Base-by-base conservation (phyloP, 345 rosid genomes). In the Salix udensis region DNA sequence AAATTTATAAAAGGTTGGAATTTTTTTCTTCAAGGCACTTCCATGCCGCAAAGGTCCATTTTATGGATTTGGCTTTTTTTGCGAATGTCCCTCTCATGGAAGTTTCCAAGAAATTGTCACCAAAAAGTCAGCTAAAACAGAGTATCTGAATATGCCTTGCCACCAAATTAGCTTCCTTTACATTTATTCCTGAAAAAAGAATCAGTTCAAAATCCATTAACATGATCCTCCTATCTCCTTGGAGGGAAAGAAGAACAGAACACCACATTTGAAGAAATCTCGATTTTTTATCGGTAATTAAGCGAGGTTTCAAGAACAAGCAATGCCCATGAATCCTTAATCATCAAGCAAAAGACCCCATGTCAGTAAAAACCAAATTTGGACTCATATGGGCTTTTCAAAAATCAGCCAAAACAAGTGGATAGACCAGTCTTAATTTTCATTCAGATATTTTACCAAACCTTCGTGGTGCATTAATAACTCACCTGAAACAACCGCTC, bases 201-300 rank as follows among this genome's bases (percentile, higher is more conserved):
- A 11, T 64, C 18, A 39, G 44, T 67, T 34, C 36, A 13, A 30
- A 21, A 55, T 65, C 46, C 52, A 46, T 18, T 30, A 6, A 34
- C 42, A 34, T 10, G 31, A 28, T 21, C 62, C 9, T 42, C 14
- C 55, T 24, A 4, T 39, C 18, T 7, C 46, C 6, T 2, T 13
- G 52, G 65, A 77, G 71, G 71, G 36, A 77, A 77, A 62, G 79
- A 77, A 77, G 6, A 6, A 10, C 44, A 64, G 37, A 48, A 36
- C 30, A 40, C 58, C 46, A 24, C 19, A 30, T 12, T 11, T 10
- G 28, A 76, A 40, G 60, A 58, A 39, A 55, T 39, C 31, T 58
- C 28, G 4, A 58, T 24, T 42, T 36, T 30, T 65, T 31, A 62
- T 6, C 3, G 67, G 31, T 21, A 24, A 21, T 68, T 34, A 53